Conservation (phyloP, 805 yeast genomes). For the Kodamaea fukazawae region DNA sequence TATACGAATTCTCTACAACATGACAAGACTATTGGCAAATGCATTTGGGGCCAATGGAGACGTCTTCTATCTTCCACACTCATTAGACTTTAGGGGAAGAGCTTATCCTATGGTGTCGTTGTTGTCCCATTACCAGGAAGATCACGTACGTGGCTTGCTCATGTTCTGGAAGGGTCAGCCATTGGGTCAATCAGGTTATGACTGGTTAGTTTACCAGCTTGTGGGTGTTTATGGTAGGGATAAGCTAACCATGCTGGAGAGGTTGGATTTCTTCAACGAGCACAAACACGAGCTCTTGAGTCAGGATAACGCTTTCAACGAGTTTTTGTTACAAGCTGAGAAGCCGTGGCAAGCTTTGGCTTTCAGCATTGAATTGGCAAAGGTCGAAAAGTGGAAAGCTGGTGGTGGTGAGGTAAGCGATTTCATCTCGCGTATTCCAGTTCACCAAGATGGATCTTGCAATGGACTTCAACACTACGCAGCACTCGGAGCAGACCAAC, state of each 20-base stretch:
- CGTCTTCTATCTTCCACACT: conserved; percentile 35
- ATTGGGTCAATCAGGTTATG: conserved; percentile 33
- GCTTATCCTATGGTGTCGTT: conserved; percentile 38
- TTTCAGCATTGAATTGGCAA: conserved; percentile 30
- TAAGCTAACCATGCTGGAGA: conserved; percentile 23
- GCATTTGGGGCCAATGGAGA: conserved; percentile 33
- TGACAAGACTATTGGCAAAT: conserved; percentile 21
- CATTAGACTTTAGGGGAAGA: conserved; percentile 41
- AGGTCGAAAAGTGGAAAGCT: conserved; percentile 16
- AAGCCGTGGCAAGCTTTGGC: conserved; percentile 41
- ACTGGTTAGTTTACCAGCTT: conserved; percentile 40
- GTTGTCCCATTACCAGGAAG: conserved; percentile 36
- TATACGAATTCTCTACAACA: conserved; percentile 19
- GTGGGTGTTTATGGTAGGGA: conserved; percentile 33
- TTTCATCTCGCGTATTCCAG: conserved; percentile 31
- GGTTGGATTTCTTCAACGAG: conserved; percentile 25
- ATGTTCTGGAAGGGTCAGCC: conserved; percentile 39
- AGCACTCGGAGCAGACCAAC: conserved; percentile 36
- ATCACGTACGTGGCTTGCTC: conserved; percentile 30
- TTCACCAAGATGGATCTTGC: conserved; percentile 46
- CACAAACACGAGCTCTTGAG: conserved; percentile 20
- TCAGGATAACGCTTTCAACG: conserved; percentile 26
- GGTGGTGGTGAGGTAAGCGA: conserved; percentile 19
- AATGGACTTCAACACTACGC: conserved; percentile 48
- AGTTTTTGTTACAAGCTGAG: conserved; percentile 40